phyloP scores from a whole-genome alignment of 139 green algal species.

The Limnomonas spitsbergensis region DNA sequence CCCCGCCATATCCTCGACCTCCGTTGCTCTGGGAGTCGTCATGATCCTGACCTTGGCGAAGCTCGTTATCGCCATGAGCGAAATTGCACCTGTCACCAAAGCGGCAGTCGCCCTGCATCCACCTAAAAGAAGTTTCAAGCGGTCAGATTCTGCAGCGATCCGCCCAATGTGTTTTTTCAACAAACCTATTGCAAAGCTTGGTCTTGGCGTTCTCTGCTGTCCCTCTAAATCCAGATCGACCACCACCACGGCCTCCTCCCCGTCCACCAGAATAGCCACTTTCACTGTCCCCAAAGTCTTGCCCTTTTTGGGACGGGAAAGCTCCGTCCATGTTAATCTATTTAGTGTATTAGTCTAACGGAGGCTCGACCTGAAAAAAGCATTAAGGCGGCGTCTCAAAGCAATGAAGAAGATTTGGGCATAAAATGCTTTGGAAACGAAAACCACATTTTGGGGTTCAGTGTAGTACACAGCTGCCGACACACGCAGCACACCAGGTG shows the following conservation, averaged over 20 bases:
- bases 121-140: conserved; percentile 47
- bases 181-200: conserved; percentile 78
- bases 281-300: neutral
- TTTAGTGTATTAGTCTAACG: neutral
- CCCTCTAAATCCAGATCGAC: conserved; percentile 66
- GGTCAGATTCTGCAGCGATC: neutral
- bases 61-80: conserved; percentile 88
- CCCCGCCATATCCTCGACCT: conserved; percentile 17
- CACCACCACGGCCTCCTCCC: neutral
- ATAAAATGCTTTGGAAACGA: too few relatives aligned
- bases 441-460: too few relatives aligned
- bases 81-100: conserved; percentile 95
- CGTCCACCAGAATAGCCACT: neutral
- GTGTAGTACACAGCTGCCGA: too few relatives aligned
- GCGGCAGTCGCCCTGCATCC: conserved; percentile 78
- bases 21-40: neutral
- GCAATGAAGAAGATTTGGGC: too few relatives aligned
- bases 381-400: too few relatives aligned
- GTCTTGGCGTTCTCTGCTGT: conserved; percentile 84
- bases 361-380: neutral
- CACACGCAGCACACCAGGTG: too few relatives aligned
- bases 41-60: conserved; percentile 35
- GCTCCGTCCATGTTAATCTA: conserved; percentile 4
- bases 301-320: conserved; percentile 1
- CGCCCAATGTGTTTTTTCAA: neutral